Base-by-base conservation (phyloP, 345 rosid genomes). In the Eucalyptus fibrosa region DNA sequence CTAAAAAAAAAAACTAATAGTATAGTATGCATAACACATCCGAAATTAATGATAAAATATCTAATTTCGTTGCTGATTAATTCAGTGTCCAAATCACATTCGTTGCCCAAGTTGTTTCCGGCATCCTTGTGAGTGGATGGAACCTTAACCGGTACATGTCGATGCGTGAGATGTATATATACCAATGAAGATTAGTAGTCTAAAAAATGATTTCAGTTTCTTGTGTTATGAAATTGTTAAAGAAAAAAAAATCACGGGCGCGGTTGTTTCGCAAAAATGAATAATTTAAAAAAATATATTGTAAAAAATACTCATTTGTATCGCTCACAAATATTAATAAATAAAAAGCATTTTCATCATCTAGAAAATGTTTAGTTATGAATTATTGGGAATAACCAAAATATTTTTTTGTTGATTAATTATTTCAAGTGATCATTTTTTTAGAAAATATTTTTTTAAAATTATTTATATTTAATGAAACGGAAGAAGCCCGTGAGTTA, bases 91-190 rank as follows among this genome's bases (percentile, higher is more conserved):
- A 9, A 56, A 56, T 56, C 60, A 56, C 60, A 56, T 56, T 56
- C 28, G 12, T 56, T 0, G 12, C 3, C 60, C 12, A 0, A 23
- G 60, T 56, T 56, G 60, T 23, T 4, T 56, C 28, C 0, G 1
- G 0, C 26, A 56, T 1, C 1, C 2, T 2, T 11, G 28, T 23
- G 60, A 8, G 60, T 56, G 60, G 60, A 23, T 0, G 19, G 12
- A 56, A 56, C 60, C 60, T 56, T 56, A 56, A 56, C 12, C 1
- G 2, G 28, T 56, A 59, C 65, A 59, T 0, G 7, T 26, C 7
- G 15, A 59, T 0, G 7, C 0, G 4, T 26, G 0, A 0, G 4
- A 59, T 59, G 0, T 11, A 59, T 26, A 24, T 0, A 59, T 26
- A 11, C 14, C 65, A 15, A 12, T 11, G 7, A 59, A 24, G 7